Base-by-base conservation (phyloP, 2,329 filamentous ascomycete species). In the Orbilia quercus region DNA sequence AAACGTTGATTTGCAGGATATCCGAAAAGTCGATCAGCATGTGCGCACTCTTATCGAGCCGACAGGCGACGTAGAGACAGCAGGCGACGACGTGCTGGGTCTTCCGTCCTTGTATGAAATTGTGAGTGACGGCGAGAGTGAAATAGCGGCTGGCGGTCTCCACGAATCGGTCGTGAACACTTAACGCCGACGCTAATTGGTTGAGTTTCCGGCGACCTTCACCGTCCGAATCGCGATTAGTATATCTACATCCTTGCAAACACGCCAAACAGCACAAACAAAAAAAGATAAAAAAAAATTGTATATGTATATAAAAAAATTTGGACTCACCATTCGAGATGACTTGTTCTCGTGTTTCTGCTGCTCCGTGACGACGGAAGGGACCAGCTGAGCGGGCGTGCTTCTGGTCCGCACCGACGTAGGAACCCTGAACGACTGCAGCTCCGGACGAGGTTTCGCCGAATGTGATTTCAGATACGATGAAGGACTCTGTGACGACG, bases 1-100 rank as follows among this genome's bases (percentile, higher is more conserved):
- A 99, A 22, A 99, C 94, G 77, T 97, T 96, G 79, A 95, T 87
- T 82, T 84, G 83, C n/a, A 89, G 82, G 44, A 94, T 85, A 79
- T 99, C 95, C 11, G 95, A 91, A 79, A 99, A 88, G 80, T 99
- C 95, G 80, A 99, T 98, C 45, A 99, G 85, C 90, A 99, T 93
- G 76, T 89, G 90, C 79, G 95, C 96, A 22, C 89, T 88, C 45
- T 87, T 87, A 74, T 91, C 88, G 60, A 90, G 87, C 74, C 95
- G 88, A 79, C 92, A 96, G 12, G 92, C 92, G 63, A 91, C 90
- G 77, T 98, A 99, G 28, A 99, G 84, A 79, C 91, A 94, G 25
- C 96, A 91, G n/a, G 92, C 92, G 25, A 91, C 90, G 7, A 98
- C 93, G 59, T 90, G 91, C 75, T 90, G 88, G 53, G 92, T 90